phyloP scores from a whole-genome alignment of 495 filamentous ascomycete genomes.

The Neohortaea acidophila region DNA sequence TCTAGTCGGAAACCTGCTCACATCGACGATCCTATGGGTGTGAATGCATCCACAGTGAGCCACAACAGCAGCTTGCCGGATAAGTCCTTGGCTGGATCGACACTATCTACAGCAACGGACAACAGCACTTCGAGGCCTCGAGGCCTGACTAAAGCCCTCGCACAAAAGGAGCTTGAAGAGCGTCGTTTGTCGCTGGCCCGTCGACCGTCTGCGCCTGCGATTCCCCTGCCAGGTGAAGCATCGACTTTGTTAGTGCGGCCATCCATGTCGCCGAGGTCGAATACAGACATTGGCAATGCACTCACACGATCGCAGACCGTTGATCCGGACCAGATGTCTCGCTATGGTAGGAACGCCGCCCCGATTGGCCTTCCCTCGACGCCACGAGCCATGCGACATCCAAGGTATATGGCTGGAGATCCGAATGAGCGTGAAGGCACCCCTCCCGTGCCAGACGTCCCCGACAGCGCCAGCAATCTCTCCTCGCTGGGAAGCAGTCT shows the following conservation, averaged over 20 bases:
- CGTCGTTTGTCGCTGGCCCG: conserved; percentile 67
- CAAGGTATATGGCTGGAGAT: conserved; percentile 42
- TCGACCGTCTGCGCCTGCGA: conserved; percentile 61
- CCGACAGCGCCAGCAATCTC: conserved; percentile 30
- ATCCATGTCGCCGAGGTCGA: conserved; percentile 18
- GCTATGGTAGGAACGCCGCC: conserved; percentile 7
- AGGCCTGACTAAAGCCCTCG: conserved; percentile 45
- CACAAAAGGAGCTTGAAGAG: conserved; percentile 75
- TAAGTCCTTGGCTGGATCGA: conserved; percentile 2
- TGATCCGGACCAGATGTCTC: conserved; percentile 18
- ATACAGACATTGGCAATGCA: conserved; percentile 26
- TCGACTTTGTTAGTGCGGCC: conserved; percentile 23
- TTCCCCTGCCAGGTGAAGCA: conserved; percentile 59
- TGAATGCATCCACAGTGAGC: too few relatives aligned
- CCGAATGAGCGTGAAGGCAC: conserved; percentile 40
- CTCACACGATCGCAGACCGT: conserved; percentile 18
- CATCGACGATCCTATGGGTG: conserved; percentile 18
- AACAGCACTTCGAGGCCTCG: background rate
- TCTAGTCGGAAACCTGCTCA: conserved; percentile 2
- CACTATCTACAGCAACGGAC: background rate
- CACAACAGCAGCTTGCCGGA: conserved; percentile 2
- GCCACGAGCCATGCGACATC: conserved; percentile 69
- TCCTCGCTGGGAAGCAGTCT: conserved; percentile 9
- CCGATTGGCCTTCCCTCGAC: conserved; percentile 64
- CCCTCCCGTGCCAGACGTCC: conserved; percentile 52